Conservation (phyloP, 192 early-diverging fungal genomes). For the Allomyces macrogynus region DNA sequence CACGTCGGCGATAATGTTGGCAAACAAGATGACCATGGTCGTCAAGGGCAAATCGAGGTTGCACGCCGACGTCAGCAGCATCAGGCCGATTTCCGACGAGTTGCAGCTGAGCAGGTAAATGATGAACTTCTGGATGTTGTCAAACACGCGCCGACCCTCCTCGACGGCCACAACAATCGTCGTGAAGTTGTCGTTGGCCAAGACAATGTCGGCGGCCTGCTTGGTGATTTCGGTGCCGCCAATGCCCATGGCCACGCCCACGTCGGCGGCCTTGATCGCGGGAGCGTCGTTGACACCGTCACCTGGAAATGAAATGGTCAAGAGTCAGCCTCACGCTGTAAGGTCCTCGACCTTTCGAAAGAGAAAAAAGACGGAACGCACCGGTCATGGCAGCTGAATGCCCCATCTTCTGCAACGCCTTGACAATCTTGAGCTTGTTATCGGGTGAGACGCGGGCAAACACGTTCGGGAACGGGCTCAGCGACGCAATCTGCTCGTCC, state of each 20-base stretch:
- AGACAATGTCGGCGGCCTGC: conserved; percentile 91
- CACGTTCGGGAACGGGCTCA: conserved; percentile 78
- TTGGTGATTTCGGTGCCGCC: conserved; percentile 94
- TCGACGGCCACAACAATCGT: conserved; percentile 85
- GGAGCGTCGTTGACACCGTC: conserved; percentile 53
- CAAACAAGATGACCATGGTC: conserved; percentile 86
- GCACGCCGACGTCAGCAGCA: conserved; percentile 50
- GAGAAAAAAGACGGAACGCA: not conserved
- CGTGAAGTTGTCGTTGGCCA: conserved; percentile 87
- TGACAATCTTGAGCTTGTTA: conserved; percentile 90
- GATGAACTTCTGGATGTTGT: conserved; percentile 96
- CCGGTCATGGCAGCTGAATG: conserved; percentile 81
- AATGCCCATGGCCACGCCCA: conserved; percentile 94
- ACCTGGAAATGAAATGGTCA: not conserved
- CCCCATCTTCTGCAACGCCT: conserved; percentile 59
- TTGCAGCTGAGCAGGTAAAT: conserved; percentile 87
- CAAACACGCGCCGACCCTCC: conserved; percentile 87
- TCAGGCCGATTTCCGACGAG: conserved; percentile 81
- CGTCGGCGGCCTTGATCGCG: conserved; percentile 84
- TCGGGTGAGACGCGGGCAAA: conserved; percentile 93
- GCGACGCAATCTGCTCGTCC: conserved; percentile 57
- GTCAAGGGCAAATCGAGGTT: conserved; percentile 74
- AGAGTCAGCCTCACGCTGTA: no score
- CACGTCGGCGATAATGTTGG: conserved; percentile 94
- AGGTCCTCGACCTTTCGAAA: no score